Percentiles rank a stretch among this genome's conserved stretches.
Evolutionary conservation across 192 early-diverging fungal species (phyloP).

Genomic region (Coemansia sp.): DNA sequence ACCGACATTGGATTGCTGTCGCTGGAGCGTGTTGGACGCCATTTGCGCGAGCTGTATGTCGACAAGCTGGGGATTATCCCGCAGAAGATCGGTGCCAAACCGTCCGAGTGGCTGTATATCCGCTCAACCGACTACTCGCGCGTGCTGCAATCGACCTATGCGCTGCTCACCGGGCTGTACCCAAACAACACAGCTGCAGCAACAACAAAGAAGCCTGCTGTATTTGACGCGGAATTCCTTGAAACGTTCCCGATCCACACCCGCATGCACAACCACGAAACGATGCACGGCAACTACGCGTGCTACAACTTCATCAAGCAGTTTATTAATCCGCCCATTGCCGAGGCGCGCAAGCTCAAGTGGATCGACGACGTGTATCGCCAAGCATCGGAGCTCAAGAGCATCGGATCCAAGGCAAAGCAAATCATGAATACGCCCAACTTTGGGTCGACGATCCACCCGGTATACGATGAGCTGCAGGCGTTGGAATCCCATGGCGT

Average conservation of each 20-base stretch:
- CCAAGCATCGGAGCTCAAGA: slow-evolving; percentile 24
- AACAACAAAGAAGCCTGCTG: not conserved
- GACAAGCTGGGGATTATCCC: slow-evolving; percentile 49
- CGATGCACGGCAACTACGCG: slow-evolving; percentile 45
- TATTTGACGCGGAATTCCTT: slow-evolving; percentile 27
- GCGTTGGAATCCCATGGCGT: slow-evolving; percentile 35
- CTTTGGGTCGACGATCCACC: slow-evolving; percentile 37
- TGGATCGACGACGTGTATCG: slow-evolving; percentile 38
- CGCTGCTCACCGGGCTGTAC: slow-evolving; percentile 60
- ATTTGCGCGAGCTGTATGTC: slow-evolving; percentile 58
- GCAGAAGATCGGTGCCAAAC: not conserved
- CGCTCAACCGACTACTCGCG: slow-evolving; percentile 65
- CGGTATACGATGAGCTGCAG: slow-evolving; percentile 44
- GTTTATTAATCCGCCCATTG: slow-evolving; percentile 6
- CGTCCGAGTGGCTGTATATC: slow-evolving; percentile 54
- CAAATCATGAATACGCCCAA: slow-evolving; percentile 11
- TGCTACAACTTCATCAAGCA: slow-evolving; percentile 40
- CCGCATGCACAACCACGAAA: slow-evolving; percentile 18
- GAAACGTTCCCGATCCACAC: slow-evolving; percentile 29
- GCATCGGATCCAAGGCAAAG: slow-evolving; percentile 25
- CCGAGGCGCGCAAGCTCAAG: slow-evolving; percentile 12
- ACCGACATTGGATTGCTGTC: slow-evolving; percentile 58
- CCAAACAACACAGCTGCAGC: slow-evolving; percentile 8
- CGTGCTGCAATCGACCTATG: slow-evolving; percentile 66
- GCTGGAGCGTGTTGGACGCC: slow-evolving; percentile 40